Conservation (phyloP, 2,329 filamentous ascomycete species). For the Pseudogymnoascus sp. region DNA sequence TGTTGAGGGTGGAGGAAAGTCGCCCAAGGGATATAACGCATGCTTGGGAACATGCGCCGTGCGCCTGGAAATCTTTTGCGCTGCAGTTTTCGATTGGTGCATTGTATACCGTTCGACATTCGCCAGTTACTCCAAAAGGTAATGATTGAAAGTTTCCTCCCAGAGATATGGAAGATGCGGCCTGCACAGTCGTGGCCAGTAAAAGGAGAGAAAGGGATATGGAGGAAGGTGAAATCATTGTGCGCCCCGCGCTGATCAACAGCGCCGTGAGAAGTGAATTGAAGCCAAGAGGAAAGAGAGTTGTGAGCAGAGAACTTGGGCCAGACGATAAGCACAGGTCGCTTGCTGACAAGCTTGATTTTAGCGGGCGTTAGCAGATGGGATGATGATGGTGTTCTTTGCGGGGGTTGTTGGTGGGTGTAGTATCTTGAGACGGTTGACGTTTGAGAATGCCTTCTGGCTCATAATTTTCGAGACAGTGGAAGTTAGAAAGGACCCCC, state of each 20-base stretch:
- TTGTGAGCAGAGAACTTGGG: not conserved
- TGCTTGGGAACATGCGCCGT: conserved; percentile 6
- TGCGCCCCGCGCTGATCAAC: not conserved
- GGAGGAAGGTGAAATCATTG: not conserved
- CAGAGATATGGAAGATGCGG: conserved; percentile 5
- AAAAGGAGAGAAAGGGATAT: not conserved
- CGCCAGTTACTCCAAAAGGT: not conserved
- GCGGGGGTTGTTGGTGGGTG: not conserved
- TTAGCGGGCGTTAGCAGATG: not conserved
- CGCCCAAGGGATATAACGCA: not conserved
- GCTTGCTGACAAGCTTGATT: conserved; percentile 6
- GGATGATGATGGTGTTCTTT: not conserved
- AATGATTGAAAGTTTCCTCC: conserved; percentile 10
- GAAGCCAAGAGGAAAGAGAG: not conserved
- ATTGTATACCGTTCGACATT: conserved; percentile 10
- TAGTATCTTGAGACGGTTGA: not conserved
- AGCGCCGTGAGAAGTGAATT: not conserved
- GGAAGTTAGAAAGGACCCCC: not conserved
- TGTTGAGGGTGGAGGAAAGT: not conserved
- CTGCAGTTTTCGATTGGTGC: not conserved
- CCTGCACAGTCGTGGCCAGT: not conserved
- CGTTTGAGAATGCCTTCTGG: not conserved
- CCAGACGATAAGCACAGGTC: not conserved
- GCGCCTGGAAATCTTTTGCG: not conserved
- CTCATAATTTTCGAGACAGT: not conserved